Conservation (phyloP, 139 green algal species). For the Trebouxia sp. region DNA sequence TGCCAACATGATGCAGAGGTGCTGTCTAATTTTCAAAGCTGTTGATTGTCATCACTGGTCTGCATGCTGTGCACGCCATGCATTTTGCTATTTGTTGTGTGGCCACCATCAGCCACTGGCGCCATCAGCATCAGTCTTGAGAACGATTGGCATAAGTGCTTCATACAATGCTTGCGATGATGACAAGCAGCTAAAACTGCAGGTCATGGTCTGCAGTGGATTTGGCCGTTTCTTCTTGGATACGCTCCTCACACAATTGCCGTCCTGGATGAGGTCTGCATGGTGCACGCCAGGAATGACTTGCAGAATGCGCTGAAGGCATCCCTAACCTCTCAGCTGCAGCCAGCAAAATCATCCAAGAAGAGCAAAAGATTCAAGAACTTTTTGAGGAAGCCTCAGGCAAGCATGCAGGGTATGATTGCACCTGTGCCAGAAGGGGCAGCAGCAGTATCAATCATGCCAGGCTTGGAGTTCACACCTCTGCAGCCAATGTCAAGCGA, state of each 20-base stretch:
- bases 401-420: too few relatives aligned
- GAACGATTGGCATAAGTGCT: neutral
- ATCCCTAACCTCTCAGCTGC: neutral
- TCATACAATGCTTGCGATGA: neutral
- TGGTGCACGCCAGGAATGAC: neutral
- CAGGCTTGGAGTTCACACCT: neutral
- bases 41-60: too few relatives aligned
- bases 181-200: neutral
- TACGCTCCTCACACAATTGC: neutral
- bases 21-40: too few relatives aligned
- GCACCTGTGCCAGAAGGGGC: too few relatives aligned
- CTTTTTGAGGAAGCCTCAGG: neutral
- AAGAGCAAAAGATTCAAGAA: neutral
- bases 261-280: neutral
- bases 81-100: too few relatives aligned
- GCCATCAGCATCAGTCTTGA: neutral
- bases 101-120: too few relatives aligned
- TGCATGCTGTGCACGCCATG: too few relatives aligned
- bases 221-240: conserved; percentile 10
- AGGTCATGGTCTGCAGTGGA: conserved; percentile 8
- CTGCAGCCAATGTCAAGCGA: neutral
- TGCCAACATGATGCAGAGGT: too few relatives aligned
- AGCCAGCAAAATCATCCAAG: neutral
- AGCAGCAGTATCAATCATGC: neutral
- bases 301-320: neutral